These are phyloP conservation scores for Sonneratia caseolaris DNA, from an alignment of 345 rosid genomes.

Conservation along the genomic window DNA sequence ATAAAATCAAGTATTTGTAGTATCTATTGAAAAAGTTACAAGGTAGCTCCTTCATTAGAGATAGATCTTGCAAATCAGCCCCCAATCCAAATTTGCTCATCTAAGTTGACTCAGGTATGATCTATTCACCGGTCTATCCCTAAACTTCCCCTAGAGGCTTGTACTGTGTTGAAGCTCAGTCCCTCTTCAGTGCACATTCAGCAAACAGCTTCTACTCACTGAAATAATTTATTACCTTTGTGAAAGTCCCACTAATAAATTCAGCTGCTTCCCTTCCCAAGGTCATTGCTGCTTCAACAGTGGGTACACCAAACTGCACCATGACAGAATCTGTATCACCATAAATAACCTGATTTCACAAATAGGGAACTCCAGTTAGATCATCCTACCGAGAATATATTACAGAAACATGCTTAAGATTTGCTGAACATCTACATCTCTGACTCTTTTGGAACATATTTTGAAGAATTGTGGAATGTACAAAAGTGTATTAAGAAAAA, in stretches of 20 bases:
- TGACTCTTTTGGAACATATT: background rate
- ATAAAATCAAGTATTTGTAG: no score
- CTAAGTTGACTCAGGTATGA: background rate
- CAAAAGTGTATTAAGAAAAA: background rate
- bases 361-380: background rate
- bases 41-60: no score
- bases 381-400: background rate
- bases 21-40: no score
- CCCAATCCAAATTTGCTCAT: no score
- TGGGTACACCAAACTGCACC: slow-evolving; percentile 92
- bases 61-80: no score
- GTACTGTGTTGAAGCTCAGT: background rate
- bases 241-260: slow-evolving; percentile 72
- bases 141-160: no score
- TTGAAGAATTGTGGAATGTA: background rate
- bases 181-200: background rate
- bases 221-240: slow-evolving; percentile 36
- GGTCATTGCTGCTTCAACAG: slow-evolving; percentile 72
- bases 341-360: slow-evolving; percentile 65
- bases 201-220: background rate
- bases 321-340: slow-evolving; percentile 99
- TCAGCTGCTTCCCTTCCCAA: slow-evolving; percentile 97
- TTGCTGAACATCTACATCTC: background rate
- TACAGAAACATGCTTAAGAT: background rate
- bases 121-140: background rate